These are phyloP conservation scores for Penicillium paneum DNA, from an alignment of 2,329 filamentous ascomycete genomes.

Conservation along the genomic window DNA sequence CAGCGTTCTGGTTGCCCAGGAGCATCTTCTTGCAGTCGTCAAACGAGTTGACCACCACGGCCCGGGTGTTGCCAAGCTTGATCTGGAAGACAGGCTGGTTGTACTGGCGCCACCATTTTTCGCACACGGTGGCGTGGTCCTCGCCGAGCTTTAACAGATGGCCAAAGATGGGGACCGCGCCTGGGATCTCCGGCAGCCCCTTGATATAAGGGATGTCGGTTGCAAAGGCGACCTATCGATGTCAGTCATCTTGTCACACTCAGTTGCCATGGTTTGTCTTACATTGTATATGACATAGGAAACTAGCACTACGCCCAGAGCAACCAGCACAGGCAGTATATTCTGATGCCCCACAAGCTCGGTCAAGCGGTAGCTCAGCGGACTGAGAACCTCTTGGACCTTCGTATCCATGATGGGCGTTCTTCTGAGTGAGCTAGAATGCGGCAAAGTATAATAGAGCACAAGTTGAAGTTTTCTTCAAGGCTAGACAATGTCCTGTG, in stretches of 20 bases:
- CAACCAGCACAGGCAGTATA: no score
- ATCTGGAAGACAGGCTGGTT: constrained; percentile 57
- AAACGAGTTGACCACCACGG: constrained; percentile 71
- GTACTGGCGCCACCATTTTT: constrained; percentile 55
- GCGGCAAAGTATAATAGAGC: no score
- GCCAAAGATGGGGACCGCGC: constrained; percentile 55
- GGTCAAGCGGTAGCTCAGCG: no score
- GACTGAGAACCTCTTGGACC: no score
- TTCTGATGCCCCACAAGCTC: no score
- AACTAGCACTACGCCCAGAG: no score
- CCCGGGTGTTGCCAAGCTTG: constrained; percentile 46
- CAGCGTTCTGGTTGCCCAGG: constrained; percentile 67
- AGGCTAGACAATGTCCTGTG: no score
- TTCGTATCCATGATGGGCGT: no score
- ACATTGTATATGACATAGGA: no score
- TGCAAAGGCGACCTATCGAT: neutral
- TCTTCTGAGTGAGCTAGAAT: no score
- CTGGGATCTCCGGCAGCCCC: constrained; percentile 56
- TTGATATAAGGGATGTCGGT: constrained; percentile 58
- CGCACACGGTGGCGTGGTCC: constrained; percentile 52
- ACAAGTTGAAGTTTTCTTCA: no score
- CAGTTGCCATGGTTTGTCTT: no score
- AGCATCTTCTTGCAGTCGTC: constrained; percentile 65
- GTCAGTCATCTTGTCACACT: neutral
- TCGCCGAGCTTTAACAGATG: constrained; percentile 57